Evolutionary conservation across 495 filamentous ascomycete genomes (phyloP).

Genomic region (Cryomyces minteri): DNA sequence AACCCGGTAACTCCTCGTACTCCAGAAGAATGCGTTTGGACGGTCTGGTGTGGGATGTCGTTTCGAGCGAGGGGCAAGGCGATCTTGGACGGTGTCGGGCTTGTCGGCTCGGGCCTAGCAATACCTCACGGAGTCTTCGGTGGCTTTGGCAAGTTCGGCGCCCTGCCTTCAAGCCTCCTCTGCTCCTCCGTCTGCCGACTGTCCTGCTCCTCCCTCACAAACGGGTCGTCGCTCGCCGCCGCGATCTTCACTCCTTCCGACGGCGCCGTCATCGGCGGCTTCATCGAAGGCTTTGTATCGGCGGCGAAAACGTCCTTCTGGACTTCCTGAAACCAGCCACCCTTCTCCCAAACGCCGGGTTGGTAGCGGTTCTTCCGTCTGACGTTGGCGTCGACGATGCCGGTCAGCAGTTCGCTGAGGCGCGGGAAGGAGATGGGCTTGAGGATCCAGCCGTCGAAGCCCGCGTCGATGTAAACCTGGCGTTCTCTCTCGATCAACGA

Average conservation of each 20-base stretch:
- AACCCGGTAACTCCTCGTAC: too few relatives aligned
- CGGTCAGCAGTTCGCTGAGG: slow-evolving; percentile 18
- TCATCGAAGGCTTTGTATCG: slow-evolving; percentile 5
- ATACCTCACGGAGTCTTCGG: too few relatives aligned
- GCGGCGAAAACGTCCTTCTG: slow-evolving; percentile 9
- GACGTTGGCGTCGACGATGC: slow-evolving; percentile 16
- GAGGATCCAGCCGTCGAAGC: slow-evolving; percentile 80
- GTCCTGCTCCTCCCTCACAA: not conserved
- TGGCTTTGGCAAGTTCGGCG: slow-evolving; percentile 5
- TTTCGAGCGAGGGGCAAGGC: too few relatives aligned
- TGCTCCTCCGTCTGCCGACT: not conserved
- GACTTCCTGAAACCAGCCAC: slow-evolving; percentile 20
- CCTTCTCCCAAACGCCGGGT: slow-evolving; percentile 19
- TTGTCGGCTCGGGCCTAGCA: too few relatives aligned
- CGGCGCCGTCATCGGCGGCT: slow-evolving; percentile 3
- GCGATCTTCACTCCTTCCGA: not conserved
- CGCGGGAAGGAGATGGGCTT: slow-evolving; percentile 22
- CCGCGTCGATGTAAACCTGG: slow-evolving; percentile 53
- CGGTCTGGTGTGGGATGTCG: too few relatives aligned
- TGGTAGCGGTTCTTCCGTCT: slow-evolving; percentile 15
- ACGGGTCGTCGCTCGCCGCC: not conserved
- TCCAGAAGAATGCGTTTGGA: too few relatives aligned
- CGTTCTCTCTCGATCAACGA: slow-evolving; percentile 57
- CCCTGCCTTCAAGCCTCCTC: not conserved
- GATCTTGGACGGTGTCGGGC: too few relatives aligned